Percentiles rank a stretch among this genome's conserved stretches.
These are phyloP conservation scores for Botrytis cinerea DNA, from an alignment of 2,329 filamentous ascomycete genomes.

Conservation along the genomic window DNA sequence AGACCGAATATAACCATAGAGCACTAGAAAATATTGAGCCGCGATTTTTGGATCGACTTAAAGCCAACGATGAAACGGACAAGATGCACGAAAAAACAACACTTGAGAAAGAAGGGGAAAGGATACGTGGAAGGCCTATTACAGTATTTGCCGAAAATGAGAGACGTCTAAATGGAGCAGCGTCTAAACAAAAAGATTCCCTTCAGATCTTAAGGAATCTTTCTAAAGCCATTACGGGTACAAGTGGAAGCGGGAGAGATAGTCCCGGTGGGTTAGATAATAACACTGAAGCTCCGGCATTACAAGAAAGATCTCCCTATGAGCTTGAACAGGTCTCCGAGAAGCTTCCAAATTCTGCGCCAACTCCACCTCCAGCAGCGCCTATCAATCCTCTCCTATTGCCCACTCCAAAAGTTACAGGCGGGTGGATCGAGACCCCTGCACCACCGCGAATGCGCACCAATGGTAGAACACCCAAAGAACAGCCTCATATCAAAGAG, in stretches of 20 bases:
- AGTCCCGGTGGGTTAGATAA: conserved; percentile 32
- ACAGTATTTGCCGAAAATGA: conserved; percentile 29
- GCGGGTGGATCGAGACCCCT: conserved; percentile 42
- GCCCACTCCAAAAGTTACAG: conserved; percentile 39
- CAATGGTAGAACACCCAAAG: conserved; percentile 1
- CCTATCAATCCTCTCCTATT: conserved; percentile 31
- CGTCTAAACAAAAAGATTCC: conserved; percentile 25
- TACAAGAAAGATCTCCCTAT: conserved; percentile 35
- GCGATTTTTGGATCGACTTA: conserved; percentile 17
- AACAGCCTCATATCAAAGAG: conserved; percentile 19
- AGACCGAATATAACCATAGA: background rate
- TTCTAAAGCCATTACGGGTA: conserved; percentile 20
- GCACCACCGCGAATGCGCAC: conserved; percentile 33
- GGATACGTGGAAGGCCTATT: conserved; percentile 29
- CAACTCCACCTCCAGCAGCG: conserved; percentile 28
- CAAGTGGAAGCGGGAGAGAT: conserved; percentile 21
- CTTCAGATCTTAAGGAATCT: conserved; percentile 23
- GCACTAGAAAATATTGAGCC: background rate
- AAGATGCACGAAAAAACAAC: conserved; percentile 33
- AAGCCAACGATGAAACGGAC: conserved; percentile 20
- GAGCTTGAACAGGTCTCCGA: conserved; percentile 37
- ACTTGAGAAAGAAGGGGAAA: conserved; percentile 35
- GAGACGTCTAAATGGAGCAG: background rate
- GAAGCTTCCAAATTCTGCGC: conserved; percentile 30
- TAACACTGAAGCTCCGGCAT: conserved; percentile 37